Conservation (phyloP, 1,284 basidiomycete species). For the Leccinum olivaceoglutinosum region DNA sequence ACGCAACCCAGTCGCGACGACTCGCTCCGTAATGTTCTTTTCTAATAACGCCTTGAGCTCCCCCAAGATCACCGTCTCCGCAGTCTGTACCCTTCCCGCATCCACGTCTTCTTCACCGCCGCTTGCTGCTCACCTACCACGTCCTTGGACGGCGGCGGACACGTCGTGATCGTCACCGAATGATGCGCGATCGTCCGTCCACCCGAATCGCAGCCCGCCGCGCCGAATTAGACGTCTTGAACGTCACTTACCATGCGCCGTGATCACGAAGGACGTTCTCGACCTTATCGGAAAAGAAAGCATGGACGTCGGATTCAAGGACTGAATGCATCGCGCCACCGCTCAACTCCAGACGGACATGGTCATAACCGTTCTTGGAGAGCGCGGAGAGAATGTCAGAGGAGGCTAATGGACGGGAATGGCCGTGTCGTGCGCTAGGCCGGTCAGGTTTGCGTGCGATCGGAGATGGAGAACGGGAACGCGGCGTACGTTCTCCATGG, state of each 20-base stretch:
- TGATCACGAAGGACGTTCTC: slow-evolving; percentile 68
- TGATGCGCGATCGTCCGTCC: slow-evolving; percentile 52
- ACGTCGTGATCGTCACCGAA: slow-evolving; percentile 52
- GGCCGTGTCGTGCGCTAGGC: slow-evolving; percentile 28
- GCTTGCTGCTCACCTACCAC: slow-evolving; percentile 36
- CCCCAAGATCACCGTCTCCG: slow-evolving; percentile 49
- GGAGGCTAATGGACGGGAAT: slow-evolving; percentile 40
- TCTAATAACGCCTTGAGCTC: slow-evolving; percentile 60
- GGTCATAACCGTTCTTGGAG: slow-evolving; percentile 55
- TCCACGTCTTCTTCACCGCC: slow-evolving; percentile 43
- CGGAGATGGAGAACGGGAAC: slow-evolving; percentile 45
- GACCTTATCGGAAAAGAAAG: slow-evolving; percentile 54
- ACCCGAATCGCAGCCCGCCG: slow-evolving; percentile 52
- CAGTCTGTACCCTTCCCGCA: slow-evolving; percentile 50
- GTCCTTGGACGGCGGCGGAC: slow-evolving; percentile 43
- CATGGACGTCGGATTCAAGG: slow-evolving; percentile 55
- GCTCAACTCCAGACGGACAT: slow-evolving; percentile 55
- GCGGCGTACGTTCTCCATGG: slow-evolving; percentile 19
- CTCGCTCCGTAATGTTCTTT: slow-evolving; percentile 65
- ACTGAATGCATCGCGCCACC: slow-evolving; percentile 45
- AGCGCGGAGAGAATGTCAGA: slow-evolving; percentile 50
- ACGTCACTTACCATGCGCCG: slow-evolving; percentile 66
- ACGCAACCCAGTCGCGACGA: slow-evolving; percentile 55
- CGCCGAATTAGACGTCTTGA: slow-evolving; percentile 52
- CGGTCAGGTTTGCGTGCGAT: slow-evolving; percentile 37